A percentile compares a stretch with the other conserved stretches of the same genome.
phyloP scores from a whole-genome alignment of 257 asterid species.

The Avicennia marina region DNA sequence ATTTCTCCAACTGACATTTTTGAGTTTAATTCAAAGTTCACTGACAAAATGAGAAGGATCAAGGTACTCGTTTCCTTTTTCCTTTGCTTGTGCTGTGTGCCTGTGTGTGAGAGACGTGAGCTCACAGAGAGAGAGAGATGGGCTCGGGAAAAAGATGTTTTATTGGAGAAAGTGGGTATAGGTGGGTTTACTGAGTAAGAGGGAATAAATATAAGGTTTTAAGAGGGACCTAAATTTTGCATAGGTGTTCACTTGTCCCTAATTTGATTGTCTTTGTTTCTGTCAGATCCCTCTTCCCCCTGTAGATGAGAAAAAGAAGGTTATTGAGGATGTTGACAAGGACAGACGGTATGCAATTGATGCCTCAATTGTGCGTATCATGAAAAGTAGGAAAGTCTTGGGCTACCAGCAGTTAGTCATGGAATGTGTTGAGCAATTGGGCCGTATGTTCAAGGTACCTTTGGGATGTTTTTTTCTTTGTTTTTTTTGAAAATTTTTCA shows the following conservation, averaged over 20 bases:
- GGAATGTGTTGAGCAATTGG: constrained; percentile 97
- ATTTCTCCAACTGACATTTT: constrained; percentile 78
- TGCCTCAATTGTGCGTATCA: constrained; percentile 96
- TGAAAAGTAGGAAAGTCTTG: constrained; percentile 95
- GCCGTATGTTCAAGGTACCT: constrained; percentile 93
- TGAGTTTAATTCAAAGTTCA: constrained; percentile 87
- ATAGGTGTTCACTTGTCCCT: no score
- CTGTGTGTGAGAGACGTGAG: no score
- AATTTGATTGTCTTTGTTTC: no score
- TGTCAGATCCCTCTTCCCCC: constrained; percentile 94
- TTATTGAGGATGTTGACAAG: constrained; percentile 96
- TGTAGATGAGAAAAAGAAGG: constrained; percentile 96
- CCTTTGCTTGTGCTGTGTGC: no score
- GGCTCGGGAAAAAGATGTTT: no score
- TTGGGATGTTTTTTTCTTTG: background rate
- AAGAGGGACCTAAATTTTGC: no score
- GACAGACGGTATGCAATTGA: constrained; percentile 97
- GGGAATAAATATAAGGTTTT: no score
- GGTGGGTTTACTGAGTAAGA: no score
- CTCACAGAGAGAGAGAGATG: no score
- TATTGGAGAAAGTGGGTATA: no score
- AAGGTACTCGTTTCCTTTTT: constrained; percentile 41
- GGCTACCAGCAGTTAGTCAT: constrained; percentile 92
- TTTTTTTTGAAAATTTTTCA: background rate
- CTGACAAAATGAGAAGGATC: constrained; percentile 94